These are phyloP conservation scores for Fomitopsis palustris DNA, from an alignment of 1,284 basidiomycete species.

Conservation along the genomic window DNA sequence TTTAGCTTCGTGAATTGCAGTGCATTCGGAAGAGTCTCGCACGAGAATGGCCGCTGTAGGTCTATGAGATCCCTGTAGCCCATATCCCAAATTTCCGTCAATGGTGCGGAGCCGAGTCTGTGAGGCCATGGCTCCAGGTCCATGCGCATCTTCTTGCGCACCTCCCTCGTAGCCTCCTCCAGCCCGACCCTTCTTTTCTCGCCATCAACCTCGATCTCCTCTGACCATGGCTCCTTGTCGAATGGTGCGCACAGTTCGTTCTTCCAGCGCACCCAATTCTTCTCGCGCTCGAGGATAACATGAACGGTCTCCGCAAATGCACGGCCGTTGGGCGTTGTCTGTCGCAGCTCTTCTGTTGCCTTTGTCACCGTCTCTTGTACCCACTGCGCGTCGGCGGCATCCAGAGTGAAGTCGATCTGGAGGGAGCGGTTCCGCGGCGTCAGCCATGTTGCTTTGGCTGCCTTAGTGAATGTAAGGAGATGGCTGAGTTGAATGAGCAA, in stretches of 20 bases:
- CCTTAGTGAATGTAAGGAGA: conserved; percentile 72
- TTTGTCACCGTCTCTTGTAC: conserved; percentile 64
- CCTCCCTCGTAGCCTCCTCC: conserved; percentile 55
- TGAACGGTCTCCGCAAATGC: conserved; percentile 70
- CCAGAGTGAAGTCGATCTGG: conserved; percentile 77
- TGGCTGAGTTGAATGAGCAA: conserved; percentile 81
- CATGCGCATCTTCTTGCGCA: conserved; percentile 49
- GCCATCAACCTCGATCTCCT: conserved; percentile 33
- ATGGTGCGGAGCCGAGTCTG: conserved; percentile 56
- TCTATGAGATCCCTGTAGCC: conserved; percentile 64
- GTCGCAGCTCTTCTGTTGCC: conserved; percentile 65
- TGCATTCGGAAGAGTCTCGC: conserved; percentile 18
- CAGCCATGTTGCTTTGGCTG: conserved; percentile 60
- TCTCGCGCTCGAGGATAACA: conserved; percentile 73
- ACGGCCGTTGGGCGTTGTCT: conserved; percentile 72
- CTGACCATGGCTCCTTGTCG: conserved; percentile 62
- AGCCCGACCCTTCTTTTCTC: conserved; percentile 45
- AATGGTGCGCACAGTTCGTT: conserved; percentile 73
- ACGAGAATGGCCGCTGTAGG: conserved; percentile 65
- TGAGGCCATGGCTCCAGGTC: conserved; percentile 57
- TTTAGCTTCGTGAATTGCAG: not conserved
- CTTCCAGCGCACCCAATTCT: conserved; percentile 87
- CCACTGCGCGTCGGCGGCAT: conserved; percentile 65
- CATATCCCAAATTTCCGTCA: conserved; percentile 80
- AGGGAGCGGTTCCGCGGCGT: conserved; percentile 65